Percentiles rank a stretch among this genome's conserved stretches.
These are phyloP conservation scores for Globisporangium nunn DNA, from an alignment of 352 stramenopile species.

Conservation along the genomic window DNA sequence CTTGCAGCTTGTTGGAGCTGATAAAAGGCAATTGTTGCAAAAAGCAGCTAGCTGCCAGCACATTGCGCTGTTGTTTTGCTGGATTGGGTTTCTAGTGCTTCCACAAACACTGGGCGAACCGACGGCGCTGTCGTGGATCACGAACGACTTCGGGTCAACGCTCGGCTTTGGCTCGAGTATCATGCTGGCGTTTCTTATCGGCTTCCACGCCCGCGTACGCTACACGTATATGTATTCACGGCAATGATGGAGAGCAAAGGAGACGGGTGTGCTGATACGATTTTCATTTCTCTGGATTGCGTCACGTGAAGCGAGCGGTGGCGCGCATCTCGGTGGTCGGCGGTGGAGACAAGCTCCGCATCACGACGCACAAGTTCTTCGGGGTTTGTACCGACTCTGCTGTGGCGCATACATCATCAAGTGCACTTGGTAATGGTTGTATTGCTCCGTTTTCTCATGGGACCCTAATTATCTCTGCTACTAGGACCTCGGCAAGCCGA, in stretches of 20 bases:
- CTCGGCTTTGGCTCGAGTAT: conserved; percentile 81
- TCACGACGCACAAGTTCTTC: conserved; percentile 87
- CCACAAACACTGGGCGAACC: conserved; percentile 47
- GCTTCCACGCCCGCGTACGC: conserved; percentile 74
- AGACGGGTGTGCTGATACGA: too few relatives aligned
- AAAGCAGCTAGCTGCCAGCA: neutral
- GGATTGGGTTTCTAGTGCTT: conserved; percentile 31
- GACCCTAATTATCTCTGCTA: too few relatives aligned
- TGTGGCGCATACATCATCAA: neutral
- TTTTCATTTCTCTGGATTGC: too few relatives aligned
- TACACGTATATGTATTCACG: too few relatives aligned
- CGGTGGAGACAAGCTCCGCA: conserved; percentile 71
- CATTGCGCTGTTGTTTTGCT: neutral
- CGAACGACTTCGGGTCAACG: conserved; percentile 69
- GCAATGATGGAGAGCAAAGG: too few relatives aligned
- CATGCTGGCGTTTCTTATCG: conserved; percentile 65
- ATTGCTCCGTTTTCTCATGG: too few relatives aligned
- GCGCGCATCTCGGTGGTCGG: conserved; percentile 71
- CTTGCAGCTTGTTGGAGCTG: neutral
- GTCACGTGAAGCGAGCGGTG: conserved; percentile 45
- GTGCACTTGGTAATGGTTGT: too few relatives aligned
- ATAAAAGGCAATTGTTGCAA: too few relatives aligned
- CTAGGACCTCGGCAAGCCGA: conserved; percentile 54
- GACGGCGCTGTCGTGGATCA: conserved; percentile 78
- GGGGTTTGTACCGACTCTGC: conserved; percentile 55